Conservation (phyloP, 2,329 filamentous ascomycete genomes). For the Dactylellina haptotyla region DNA sequence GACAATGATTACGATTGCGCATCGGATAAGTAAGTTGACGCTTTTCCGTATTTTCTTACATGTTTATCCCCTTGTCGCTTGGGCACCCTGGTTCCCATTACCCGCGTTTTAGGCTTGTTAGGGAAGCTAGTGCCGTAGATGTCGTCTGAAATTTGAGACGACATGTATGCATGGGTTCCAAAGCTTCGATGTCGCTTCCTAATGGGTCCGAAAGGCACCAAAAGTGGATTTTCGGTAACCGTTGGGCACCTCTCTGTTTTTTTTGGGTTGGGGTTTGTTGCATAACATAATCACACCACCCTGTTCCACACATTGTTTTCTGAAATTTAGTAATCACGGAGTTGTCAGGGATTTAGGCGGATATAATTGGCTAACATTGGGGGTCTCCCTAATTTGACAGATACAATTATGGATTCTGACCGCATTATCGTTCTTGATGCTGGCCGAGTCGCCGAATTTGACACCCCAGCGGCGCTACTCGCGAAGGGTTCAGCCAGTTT, state of each 20-base stretch:
- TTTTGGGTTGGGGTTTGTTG: neutral
- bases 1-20: slow-evolving; percentile 97
- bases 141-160: neutral
- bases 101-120: slow-evolving; percentile 4
- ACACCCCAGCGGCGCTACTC: slow-evolving; percentile 81
- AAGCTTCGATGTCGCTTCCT: neutral
- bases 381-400: slow-evolving; percentile 16
- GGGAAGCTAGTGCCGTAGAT: neutral
- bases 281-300: slow-evolving; percentile 16
- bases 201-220: neutral
- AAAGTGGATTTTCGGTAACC: neutral
- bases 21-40: slow-evolving; percentile 75
- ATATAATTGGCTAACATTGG: slow-evolving; percentile 26
- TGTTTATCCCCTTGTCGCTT: slow-evolving; percentile 2
- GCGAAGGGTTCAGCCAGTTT: slow-evolving; percentile 72
- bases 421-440: slow-evolving; percentile 92
- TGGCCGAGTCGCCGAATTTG: slow-evolving; percentile 91
- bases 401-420: slow-evolving; percentile 90
- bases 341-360: neutral
- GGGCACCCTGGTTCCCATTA: slow-evolving; percentile 4
- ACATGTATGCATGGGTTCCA: neutral
- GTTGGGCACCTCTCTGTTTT: neutral
- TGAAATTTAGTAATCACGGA: slow-evolving; percentile 31
- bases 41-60: neutral
- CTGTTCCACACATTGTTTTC: neutral